Percentiles rank a stretch among this genome's conserved stretches.
phyloP scores from a whole-genome alignment of 2,329 filamentous ascomycete genomes.

The Botryotinia calthae region DNA sequence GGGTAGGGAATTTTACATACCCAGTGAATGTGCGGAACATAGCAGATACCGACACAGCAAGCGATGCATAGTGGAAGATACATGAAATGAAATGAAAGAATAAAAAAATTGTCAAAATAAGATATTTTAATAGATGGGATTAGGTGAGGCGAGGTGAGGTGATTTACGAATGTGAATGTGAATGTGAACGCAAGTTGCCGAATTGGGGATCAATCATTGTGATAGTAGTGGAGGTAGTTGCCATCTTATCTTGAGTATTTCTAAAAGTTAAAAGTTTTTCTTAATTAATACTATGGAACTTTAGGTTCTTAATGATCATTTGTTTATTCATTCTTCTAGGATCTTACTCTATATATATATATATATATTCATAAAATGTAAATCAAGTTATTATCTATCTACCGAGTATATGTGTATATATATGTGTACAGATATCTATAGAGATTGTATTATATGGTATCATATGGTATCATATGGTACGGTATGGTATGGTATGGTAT shows the following conservation, averaged over 20 bases:
- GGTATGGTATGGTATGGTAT: too few relatives aligned
- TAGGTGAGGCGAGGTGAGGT: not conserved
- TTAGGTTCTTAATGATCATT: too few relatives aligned
- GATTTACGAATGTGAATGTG: not conserved
- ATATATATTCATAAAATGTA: too few relatives aligned
- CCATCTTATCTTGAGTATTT: not conserved
- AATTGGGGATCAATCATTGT: not conserved
- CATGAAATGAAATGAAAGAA: conserved; percentile 13
- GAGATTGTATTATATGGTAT: too few relatives aligned
- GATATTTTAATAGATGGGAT: not conserved
- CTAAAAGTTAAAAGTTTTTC: too few relatives aligned
- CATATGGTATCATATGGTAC: too few relatives aligned
- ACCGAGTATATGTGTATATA: too few relatives aligned
- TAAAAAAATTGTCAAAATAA: conserved; percentile 16
- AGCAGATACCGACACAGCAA: not conserved
- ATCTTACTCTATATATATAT: too few relatives aligned
- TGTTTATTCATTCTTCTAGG: too few relatives aligned
- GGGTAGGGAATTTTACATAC: not conserved
- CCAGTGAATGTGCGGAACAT: not conserved
- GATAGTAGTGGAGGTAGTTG: not conserved
- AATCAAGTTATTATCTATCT: too few relatives aligned
- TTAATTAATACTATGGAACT: too few relatives aligned
- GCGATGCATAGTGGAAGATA: conserved; percentile 11
- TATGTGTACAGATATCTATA: too few relatives aligned
- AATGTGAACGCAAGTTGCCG: not conserved